phyloP scores from a whole-genome alignment of 768 basidiomycete species.

The Amanita muscaria region DNA sequence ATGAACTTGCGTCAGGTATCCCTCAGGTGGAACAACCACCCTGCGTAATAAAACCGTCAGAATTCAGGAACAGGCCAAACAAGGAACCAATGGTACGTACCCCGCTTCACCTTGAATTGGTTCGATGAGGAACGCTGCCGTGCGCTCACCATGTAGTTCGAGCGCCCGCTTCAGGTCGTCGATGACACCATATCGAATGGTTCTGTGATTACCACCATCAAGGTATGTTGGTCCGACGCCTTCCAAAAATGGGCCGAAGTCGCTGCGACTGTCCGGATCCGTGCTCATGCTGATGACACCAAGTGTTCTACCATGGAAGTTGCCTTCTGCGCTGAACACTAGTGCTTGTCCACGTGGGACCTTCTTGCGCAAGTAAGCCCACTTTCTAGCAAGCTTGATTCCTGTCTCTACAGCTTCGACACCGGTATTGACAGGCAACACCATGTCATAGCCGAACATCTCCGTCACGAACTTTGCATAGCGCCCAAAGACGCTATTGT shows the following conservation, averaged over 20 bases:
- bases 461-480: slow-evolving; percentile 81
- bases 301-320: slow-evolving; percentile 93
- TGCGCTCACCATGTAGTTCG: slow-evolving; percentile 67
- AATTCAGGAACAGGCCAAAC: no score
- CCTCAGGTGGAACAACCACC: slow-evolving; percentile 84
- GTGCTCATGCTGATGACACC: slow-evolving; percentile 86
- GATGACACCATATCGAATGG: slow-evolving; percentile 78
- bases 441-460: slow-evolving; percentile 90
- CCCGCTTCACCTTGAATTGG: slow-evolving; percentile 99
- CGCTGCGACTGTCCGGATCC: slow-evolving; percentile 79
- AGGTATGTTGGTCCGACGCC: slow-evolving; percentile 75
- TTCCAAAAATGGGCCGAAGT: slow-evolving; percentile 87
- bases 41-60: slow-evolving; percentile 30
- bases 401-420: slow-evolving; percentile 97
- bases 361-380: slow-evolving; percentile 88
- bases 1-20: slow-evolving; percentile 73
- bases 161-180: slow-evolving; percentile 79
- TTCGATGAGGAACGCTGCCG: slow-evolving; percentile 92
- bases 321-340: slow-evolving; percentile 77
- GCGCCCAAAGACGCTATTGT: slow-evolving; percentile 85
- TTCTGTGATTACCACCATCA: slow-evolving; percentile 40
- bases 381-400: slow-evolving; percentile 93
- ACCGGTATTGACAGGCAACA: slow-evolving; percentile 98
- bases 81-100: slow-evolving; percentile 32
- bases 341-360: slow-evolving; percentile 77